Evolutionary conservation across 2,329 filamentous ascomycete genomes (phyloP), one percentile per base, ranked within the genome.

Genomic region (Neonectria punicea): DNA sequence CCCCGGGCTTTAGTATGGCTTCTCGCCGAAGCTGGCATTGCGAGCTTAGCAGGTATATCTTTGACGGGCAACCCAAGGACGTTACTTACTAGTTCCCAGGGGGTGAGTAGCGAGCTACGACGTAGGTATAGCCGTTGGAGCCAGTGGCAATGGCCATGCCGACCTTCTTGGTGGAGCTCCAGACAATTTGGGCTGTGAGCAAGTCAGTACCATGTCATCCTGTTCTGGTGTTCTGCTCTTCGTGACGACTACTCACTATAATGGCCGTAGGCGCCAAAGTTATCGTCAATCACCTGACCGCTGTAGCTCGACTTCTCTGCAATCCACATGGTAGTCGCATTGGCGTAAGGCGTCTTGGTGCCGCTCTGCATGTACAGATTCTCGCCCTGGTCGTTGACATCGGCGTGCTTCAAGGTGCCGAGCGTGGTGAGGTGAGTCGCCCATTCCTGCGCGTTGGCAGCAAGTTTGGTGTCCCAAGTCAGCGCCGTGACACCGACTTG

Each of bases 51-150:
- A 28, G 25, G 18, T 61, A 30, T 14, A 44, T 49, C 32, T 18
- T 43, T 5, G 13, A 16, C 36, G n/a, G 11, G 59, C 20, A 8
- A 2, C n/a, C 16, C 8, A 2, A 16, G 13, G 32, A 16, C 28
- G 7, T 22, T n/a, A 63, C 70, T 73, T 70, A 73, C 70, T 70
- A 71, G 71, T 73, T 73, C 44, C 71, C 71, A 16, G 71, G 68
- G 49, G 60, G 34, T n/a, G 70, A 67, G 68, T 73, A 73, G 53
- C 71, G 71, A 43, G 65, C 71, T 43, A 73, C 71, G 8, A 73
- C 70, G 34, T 63, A 73, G 13, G 57, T 59, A 11, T 61, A 46
- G 20, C 71, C 71, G 49, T 65, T 58, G 28, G 22, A 58, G 53
- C 66, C 57, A 55, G 56, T 63, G 50, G 68, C 62, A 16, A 65